A percentile compares a stretch with the other conserved stretches of the same genome.
Evolutionary conservation across 306 rosid species (phyloP).

Genomic region (Senna tora): DNA sequence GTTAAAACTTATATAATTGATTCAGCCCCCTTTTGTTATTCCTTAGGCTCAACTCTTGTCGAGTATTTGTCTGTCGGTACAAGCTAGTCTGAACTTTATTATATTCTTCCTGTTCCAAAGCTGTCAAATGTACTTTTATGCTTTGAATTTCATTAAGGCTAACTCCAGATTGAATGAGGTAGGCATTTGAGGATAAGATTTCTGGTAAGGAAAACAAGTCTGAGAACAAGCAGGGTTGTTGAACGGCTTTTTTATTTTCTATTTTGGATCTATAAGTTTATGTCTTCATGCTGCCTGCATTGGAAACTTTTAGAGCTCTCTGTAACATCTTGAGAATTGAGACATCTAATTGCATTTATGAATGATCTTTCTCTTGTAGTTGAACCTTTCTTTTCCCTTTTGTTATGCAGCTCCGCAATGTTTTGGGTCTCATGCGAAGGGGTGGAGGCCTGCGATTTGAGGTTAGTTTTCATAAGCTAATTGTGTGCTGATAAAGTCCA

Average conservation of each 20-base stretch:
- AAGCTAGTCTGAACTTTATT: neutral
- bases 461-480: conserved; percentile 52
- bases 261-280: neutral
- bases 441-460: conserved; percentile 74
- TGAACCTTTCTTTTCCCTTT: conserved; percentile 35
- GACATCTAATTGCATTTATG: conserved; percentile 6
- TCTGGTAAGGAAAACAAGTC: conserved; percentile 17
- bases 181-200: conserved; percentile 25
- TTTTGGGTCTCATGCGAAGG: conserved; percentile 82
- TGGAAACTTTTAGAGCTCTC: neutral
- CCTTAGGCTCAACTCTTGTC: neutral
- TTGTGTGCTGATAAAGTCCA: neutral
- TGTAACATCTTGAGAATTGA: neutral
- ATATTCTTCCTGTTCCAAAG: neutral
- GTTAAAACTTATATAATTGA: neutral
- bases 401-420: conserved; percentile 72
- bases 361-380: conserved; percentile 23
- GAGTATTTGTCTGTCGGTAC: neutral
- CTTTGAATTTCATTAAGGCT: conserved; percentile 9
- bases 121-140: neutral
- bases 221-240: conserved; percentile 1
- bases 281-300: conserved; percentile 3
- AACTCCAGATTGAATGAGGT: conserved; percentile 10
- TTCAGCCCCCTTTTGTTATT: conserved; percentile 1
- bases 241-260: too few species aligned